Evolutionary conservation across 352 stramenopile genomes (phyloP).

Genomic region (Achlya hypogyna): DNA sequence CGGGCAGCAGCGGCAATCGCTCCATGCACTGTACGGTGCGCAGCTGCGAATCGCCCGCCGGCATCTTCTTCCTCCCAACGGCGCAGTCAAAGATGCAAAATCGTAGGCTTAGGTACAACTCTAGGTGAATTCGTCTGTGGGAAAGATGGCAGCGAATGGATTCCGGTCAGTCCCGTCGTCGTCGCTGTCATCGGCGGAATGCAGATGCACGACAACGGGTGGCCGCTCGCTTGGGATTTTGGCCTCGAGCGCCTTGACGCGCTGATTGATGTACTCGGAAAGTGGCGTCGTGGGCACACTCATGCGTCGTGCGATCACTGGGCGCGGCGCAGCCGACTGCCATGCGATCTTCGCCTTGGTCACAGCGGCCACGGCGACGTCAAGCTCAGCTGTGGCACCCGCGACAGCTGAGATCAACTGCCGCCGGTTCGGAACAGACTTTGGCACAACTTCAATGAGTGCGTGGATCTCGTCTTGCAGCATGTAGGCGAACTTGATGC

Average conservation of each 20-base stretch:
- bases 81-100: too few species aligned
- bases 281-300: not conserved
- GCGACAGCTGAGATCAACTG: not conserved
- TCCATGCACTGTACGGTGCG: too few species aligned
- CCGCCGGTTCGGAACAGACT: not conserved
- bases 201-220: not conserved
- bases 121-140: not conserved
- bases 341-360: not conserved
- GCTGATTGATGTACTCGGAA: not conserved
- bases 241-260: not conserved
- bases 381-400: not conserved
- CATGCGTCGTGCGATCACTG: not conserved
- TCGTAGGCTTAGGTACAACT: not conserved
- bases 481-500: slow-evolving; percentile 75
- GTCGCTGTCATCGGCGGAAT: not conserved
- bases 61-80: too few species aligned
- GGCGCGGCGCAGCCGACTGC: not conserved
- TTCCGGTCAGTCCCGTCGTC: not conserved
- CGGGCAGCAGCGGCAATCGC: too few species aligned
- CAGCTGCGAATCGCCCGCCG: too few species aligned
- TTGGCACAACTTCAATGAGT: not conserved
- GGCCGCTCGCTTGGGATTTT: not conserved
- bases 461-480: slow-evolving; percentile 60
- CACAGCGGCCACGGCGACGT: not conserved
- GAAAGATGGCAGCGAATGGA: not conserved